Evolutionary conservation across 805 yeast species (phyloP).

Genomic region (Candida golubevii): DNA sequence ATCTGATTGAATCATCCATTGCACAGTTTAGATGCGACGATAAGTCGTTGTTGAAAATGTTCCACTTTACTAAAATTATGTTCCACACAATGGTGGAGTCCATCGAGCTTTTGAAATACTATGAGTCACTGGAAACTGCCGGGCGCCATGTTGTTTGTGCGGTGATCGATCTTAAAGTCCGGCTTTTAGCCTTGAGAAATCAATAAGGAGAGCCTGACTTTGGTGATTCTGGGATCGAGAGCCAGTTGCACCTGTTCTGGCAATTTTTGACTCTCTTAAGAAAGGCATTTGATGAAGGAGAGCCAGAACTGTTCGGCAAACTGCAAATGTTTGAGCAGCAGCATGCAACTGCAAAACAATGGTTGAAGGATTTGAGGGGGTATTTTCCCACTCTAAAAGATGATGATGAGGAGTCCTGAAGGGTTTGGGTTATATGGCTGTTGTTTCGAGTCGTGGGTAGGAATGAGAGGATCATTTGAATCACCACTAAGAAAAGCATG

Average conservation of each 20-base stretch:
- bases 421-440: too few species aligned
- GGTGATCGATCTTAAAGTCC: slow-evolving; percentile 2
- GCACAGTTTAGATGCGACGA: neutral
- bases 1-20: neutral
- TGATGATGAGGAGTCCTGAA: too few species aligned
- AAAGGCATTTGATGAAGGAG: neutral
- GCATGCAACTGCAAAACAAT: neutral
- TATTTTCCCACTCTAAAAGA: neutral
- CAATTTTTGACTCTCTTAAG: neutral
- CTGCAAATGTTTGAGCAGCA: neutral
- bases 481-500: too few species aligned
- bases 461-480: too few species aligned
- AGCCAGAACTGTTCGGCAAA: neutral
- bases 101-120: slow-evolving; percentile 4
- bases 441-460: too few species aligned
- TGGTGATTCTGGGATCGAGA: neutral
- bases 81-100: slow-evolving; percentile 1
- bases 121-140: neutral
- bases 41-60: neutral
- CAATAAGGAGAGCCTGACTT: slow-evolving; percentile 1
- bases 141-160: slow-evolving; percentile 1
- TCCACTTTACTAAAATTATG: neutral
- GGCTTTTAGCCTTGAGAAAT: neutral
- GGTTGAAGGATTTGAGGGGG: neutral
- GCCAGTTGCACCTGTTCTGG: too few species aligned